These are phyloP conservation scores for Globisporangium lucens DNA, from an alignment of 352 stramenopile genomes.

Conservation along the genomic window DNA sequence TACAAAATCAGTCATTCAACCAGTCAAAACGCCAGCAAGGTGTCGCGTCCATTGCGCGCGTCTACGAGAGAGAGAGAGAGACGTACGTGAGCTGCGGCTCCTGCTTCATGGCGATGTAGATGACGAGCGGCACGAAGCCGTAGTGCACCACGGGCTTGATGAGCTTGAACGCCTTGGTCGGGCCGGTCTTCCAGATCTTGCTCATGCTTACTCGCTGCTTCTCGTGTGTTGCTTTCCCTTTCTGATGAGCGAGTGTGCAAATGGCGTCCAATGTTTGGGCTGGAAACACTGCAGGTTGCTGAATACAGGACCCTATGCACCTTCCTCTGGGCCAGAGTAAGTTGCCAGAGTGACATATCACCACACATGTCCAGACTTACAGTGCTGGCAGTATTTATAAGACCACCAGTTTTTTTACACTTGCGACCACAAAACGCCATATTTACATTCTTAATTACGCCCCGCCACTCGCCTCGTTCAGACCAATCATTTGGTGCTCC, in stretches of 20 bases:
- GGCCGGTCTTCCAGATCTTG: slow-evolving; percentile 78
- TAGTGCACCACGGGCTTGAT: slow-evolving; percentile 85
- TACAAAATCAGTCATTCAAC: background rate
- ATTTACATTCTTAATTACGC: too few relatives aligned
- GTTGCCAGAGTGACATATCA: too few relatives aligned
- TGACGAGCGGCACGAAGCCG: slow-evolving; percentile 75
- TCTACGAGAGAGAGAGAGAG: background rate
- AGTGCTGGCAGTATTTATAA: too few relatives aligned
- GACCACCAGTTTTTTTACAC: too few relatives aligned
- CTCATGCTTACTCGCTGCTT: slow-evolving; percentile 29
- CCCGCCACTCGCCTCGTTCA: too few relatives aligned
- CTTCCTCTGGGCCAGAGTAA: too few relatives aligned
- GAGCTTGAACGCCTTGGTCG: slow-evolving; percentile 73
- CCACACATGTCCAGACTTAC: too few relatives aligned
- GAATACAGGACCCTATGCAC: too few relatives aligned
- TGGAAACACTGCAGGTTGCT: background rate
- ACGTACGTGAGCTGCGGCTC: slow-evolving; percentile 71
- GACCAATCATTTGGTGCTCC: too few relatives aligned
- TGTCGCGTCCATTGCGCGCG: background rate
- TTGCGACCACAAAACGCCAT: too few relatives aligned
- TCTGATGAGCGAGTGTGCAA: background rate
- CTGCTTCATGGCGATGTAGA: slow-evolving; percentile 80
- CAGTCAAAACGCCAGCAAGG: background rate
- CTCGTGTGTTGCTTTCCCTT: background rate
- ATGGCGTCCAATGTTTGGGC: background rate